Conservation (phyloP, 805 yeast genomes). For the Wickerhamiella parazyma region DNA sequence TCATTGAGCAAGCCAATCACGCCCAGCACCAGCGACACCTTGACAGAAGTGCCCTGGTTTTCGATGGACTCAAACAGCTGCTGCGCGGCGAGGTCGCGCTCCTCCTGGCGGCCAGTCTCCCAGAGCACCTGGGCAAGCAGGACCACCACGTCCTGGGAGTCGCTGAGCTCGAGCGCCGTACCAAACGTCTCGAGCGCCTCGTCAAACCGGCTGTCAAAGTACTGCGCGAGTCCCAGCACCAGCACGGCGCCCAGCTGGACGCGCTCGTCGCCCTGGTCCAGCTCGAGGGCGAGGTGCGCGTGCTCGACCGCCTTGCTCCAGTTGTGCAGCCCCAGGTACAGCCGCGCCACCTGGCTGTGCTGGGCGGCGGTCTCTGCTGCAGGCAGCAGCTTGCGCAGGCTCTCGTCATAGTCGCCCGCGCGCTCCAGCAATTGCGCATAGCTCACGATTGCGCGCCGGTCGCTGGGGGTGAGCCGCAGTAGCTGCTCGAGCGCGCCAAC, state of each 20-base stretch:
- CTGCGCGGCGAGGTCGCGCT: slow-evolving; percentile 72
- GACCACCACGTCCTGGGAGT: slow-evolving; percentile 53
- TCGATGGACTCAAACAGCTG: slow-evolving; percentile 59
- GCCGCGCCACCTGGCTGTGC: slow-evolving; percentile 46
- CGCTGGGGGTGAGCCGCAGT: slow-evolving; percentile 32
- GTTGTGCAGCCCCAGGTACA: slow-evolving; percentile 45
- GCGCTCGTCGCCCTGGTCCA: slow-evolving; percentile 27
- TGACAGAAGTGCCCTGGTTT: slow-evolving; percentile 48
- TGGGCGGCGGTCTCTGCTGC: neutral
- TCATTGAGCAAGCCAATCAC: slow-evolving; percentile 58
- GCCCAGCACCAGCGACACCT: slow-evolving; percentile 62
- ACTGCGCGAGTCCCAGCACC: slow-evolving; percentile 58
- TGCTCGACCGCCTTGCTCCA: slow-evolving; percentile 47
- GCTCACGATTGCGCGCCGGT: slow-evolving; percentile 19
- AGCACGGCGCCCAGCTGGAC: slow-evolving; percentile 40
- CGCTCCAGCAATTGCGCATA: slow-evolving; percentile 42
- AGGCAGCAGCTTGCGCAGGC: slow-evolving; percentile 21
- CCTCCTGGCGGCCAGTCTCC: slow-evolving; percentile 60
- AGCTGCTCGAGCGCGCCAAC: slow-evolving; percentile 37
- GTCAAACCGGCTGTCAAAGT: slow-evolving; percentile 49
- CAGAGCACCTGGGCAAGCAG: slow-evolving; percentile 67
- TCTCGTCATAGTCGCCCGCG: slow-evolving; percentile 45
- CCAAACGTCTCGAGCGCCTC: slow-evolving; percentile 56
- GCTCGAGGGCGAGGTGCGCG: slow-evolving; percentile 42
- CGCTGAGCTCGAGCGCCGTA: slow-evolving; percentile 41